Percentiles rank a stretch among this genome's conserved stretches.
Conservation (phyloP, 2,329 filamentous ascomycete species). For the Claviceps cyperi region DNA sequence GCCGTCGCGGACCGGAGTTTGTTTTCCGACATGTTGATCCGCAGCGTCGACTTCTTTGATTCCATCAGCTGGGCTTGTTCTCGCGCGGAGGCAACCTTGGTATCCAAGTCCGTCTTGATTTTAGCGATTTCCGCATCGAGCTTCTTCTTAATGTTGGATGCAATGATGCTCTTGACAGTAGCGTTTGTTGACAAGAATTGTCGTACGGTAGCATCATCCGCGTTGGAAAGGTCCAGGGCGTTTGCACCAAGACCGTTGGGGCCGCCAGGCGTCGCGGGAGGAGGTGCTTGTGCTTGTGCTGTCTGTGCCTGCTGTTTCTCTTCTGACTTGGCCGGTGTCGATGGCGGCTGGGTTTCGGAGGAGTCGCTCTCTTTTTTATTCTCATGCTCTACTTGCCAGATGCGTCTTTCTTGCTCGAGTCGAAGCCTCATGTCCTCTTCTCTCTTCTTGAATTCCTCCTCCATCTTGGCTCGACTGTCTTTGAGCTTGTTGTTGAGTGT, state of each 20-base stretch:
- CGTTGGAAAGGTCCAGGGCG: slow-evolving; percentile 28
- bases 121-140: slow-evolving; percentile 51
- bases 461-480: slow-evolving; percentile 42
- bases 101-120: slow-evolving; percentile 39
- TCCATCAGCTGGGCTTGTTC: slow-evolving; percentile 57
- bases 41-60: slow-evolving; percentile 58
- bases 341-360: slow-evolving; percentile 10
- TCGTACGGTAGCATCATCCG: slow-evolving; percentile 41
- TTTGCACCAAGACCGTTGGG: slow-evolving; percentile 21
- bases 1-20: slow-evolving; percentile 48
- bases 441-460: slow-evolving; percentile 39
- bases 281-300: slow-evolving; percentile 9
- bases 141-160: slow-evolving; percentile 53
- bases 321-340: slow-evolving; percentile 22
- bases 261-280: slow-evolving; percentile 14
- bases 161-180: slow-evolving; percentile 43
- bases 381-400: slow-evolving; percentile 41
- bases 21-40: slow-evolving; percentile 67
- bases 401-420: slow-evolving; percentile 49
- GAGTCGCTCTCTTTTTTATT: slow-evolving; percentile 10
- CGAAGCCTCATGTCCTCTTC: slow-evolving; percentile 37
- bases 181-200: slow-evolving; percentile 41
- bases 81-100: slow-evolving; percentile 37
- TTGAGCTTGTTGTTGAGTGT: slow-evolving; percentile 54
- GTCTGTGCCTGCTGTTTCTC: slow-evolving; percentile 18